Evolutionary conservation across 2,329 filamentous ascomycete species (phyloP).

Genomic region (Cadophora sp.): DNA sequence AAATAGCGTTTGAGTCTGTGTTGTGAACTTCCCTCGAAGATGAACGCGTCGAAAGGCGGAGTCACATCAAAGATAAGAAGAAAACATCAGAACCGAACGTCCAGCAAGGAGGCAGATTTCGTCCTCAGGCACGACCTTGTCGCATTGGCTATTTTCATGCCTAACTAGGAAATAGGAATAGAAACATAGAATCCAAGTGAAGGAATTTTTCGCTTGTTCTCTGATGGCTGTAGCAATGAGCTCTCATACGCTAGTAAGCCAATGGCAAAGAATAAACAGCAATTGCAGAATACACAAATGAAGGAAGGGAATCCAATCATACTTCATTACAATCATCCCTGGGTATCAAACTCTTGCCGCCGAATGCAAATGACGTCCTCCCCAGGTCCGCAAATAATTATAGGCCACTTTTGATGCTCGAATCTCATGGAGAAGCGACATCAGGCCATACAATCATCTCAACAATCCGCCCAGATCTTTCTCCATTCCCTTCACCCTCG

Average conservation of each 20-base stretch:
- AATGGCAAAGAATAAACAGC: neutral
- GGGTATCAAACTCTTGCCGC: constrained; percentile 13
- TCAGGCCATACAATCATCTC: constrained; percentile 33
- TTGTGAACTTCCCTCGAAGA: neutral
- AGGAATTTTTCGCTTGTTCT: no score
- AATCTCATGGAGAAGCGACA: neutral
- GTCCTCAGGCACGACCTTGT: neutral
- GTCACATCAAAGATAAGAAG: neutral
- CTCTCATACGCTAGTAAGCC: neutral
- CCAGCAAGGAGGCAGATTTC: neutral
- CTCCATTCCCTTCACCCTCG: constrained; percentile 71
- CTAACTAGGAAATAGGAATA: neutral
- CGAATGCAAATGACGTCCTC: neutral
- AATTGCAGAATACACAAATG: neutral
- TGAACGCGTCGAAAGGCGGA: neutral
- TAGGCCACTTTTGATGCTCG: neutral
- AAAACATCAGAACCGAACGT: neutral
- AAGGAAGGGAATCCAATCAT: neutral
- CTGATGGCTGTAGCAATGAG: no score
- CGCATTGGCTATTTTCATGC: neutral
- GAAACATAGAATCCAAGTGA: neutral
- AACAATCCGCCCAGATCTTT: constrained; percentile 67
- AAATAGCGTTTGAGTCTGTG: neutral
- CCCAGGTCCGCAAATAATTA: neutral
- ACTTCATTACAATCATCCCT: neutral